Evolutionary conservation across 1,139 yeast species (phyloP).

Genomic region (Hyphopichia pseudoburtonii): DNA sequence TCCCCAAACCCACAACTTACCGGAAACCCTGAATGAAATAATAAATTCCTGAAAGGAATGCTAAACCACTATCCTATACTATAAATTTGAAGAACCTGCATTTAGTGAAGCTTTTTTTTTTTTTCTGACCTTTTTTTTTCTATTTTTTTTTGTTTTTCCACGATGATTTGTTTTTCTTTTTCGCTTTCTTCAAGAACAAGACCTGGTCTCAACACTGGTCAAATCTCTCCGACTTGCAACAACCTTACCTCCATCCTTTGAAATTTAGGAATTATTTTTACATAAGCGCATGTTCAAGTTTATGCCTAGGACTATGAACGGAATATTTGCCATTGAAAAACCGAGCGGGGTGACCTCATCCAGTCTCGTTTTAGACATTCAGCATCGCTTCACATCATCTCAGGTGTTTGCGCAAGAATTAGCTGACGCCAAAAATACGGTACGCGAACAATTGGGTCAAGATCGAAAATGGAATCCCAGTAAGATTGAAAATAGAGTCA

Average conservation of each 20-base stretch:
- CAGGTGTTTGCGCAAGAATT: conserved; percentile 58
- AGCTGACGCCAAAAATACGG: conserved; percentile 33
- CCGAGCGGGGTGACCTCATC: conserved; percentile 87
- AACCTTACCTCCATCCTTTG: no score
- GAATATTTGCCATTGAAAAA: conserved; percentile 90
- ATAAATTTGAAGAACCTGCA: no score
- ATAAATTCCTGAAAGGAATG: no score
- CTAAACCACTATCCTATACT: no score
- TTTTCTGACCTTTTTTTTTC: no score
- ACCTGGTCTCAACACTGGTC: no score
- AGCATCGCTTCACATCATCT: conserved; percentile 61
- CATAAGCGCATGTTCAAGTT: conserved; percentile 5
- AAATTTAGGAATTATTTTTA: no score
- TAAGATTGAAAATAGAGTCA: conserved; percentile 45
- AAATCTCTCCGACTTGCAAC: no score
- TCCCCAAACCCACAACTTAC: conserved; percentile 37
- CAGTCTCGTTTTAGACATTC: conserved; percentile 64
- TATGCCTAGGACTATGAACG: conserved; percentile 55
- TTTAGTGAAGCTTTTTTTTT: no score
- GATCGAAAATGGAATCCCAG: conserved; percentile 48
- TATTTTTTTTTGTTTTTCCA: no score
- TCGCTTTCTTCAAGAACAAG: no score
- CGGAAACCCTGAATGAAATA: background rate
- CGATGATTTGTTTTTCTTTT: no score
- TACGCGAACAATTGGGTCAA: conserved; percentile 36